Evolutionary conservation across 495 filamentous ascomycete species (phyloP), one percentile per base, ranked within the genome.

Genomic region (Xylaria venustula): DNA sequence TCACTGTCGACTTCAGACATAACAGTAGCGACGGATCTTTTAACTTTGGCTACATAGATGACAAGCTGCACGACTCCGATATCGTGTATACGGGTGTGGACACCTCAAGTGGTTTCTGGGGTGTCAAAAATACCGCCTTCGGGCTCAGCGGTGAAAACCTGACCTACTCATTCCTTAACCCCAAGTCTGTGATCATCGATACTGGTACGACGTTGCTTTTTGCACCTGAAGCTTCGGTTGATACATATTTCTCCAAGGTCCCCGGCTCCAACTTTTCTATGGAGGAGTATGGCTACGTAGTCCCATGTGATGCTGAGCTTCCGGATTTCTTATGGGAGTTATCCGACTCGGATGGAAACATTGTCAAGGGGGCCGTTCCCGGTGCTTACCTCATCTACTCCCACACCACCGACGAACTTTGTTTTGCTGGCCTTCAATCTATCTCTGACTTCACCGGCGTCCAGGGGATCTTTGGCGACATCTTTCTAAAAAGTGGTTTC

Each of bases 31-130:
- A 87, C 54, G 82, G 85, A 45, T 86, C 86, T 69, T 92, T 89
- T 73, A 89, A 87, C 28, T 92, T 92, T 63, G 90, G 90, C n/a
- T 87, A 78, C 66, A 85, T 92, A 68, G 87, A 91, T 68, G 63
- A 85, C 46, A 77, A 73, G 12, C 73, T 81, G 0, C 74, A 87
- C 49, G 75, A 69, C 7, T 71, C 75, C 14, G 74, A 81, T 11
- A 75, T 89, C 50, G 65, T 75, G 58, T 92, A 88, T 70, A 83
- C 83, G 2, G 74, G 81, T 22, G 72, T 91, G 47, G 80, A 90
- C 61, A 85, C 78, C 22, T 79, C 80, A 28, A 73, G 87, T 30
- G 83, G 83, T 9, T 90, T 85, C 75, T 93, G 90, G 90, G 40
- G 71, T 22, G 59, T 73, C 28, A 67, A 78, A 70, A 86, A 84